Conservation (phyloP, 2,329 filamentous ascomycete genomes). For the Trichoderma sp. region DNA sequence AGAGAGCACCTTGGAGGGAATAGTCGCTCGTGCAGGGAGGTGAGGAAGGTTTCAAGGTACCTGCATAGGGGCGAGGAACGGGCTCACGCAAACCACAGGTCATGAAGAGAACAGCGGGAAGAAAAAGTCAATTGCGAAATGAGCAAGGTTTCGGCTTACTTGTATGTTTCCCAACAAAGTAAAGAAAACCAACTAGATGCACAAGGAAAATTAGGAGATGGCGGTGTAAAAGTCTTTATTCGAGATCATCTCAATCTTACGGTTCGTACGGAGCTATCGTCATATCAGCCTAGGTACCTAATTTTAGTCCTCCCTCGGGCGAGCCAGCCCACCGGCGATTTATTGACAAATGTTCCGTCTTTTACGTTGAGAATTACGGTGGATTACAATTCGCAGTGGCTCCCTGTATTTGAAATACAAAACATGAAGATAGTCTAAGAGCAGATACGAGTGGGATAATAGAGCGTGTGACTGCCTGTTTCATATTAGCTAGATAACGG, state of each 20-base stretch:
- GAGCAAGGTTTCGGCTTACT: not conserved
- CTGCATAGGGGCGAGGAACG: slow-evolving; percentile 18
- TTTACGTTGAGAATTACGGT: not conserved
- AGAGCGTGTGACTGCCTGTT: slow-evolving; percentile 1
- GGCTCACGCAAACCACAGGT: not conserved
- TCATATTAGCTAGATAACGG: slow-evolving; percentile 9
- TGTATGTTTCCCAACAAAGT: slow-evolving; percentile 3
- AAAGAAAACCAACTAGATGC: not conserved
- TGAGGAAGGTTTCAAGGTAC: slow-evolving; percentile 11
- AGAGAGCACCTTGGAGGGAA: not conserved
- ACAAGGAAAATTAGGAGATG: not conserved
- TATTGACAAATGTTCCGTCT: slow-evolving; percentile 7
- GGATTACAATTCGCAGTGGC: not conserved
- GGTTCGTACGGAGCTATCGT: not conserved
- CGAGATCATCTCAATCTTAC: slow-evolving; percentile 22
- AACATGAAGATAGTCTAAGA: not conserved
- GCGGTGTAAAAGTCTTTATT: not conserved
- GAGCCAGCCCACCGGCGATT: not conserved
- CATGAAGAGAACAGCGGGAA: not conserved
- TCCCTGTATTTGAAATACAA: not conserved
- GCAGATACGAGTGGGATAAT: not conserved
- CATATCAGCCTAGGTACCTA: not conserved
- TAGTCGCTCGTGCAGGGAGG: not conserved
- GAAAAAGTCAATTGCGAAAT: slow-evolving; percentile 19
- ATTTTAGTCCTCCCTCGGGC: not conserved